phyloP scores from a whole-genome alignment of 2,329 filamentous ascomycete genomes.

The Fonsecaea erecta region DNA sequence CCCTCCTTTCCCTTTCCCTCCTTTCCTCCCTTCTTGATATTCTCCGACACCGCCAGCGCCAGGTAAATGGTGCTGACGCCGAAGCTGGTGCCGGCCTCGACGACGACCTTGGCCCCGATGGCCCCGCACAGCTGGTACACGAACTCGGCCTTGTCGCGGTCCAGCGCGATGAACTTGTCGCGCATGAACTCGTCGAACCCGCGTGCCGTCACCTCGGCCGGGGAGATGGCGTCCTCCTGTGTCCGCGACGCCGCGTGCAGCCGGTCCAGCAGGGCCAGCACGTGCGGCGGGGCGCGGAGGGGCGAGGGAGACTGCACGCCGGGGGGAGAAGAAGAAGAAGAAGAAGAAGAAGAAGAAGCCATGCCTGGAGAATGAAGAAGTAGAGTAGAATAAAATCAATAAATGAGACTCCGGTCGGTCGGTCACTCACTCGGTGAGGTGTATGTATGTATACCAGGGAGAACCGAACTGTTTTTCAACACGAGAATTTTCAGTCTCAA shows the following conservation, averaged over 20 bases:
- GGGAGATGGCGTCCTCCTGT: slow-evolving; percentile 17
- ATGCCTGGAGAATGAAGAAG: too few species aligned
- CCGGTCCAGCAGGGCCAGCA: slow-evolving; percentile 27
- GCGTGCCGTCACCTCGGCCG: not conserved
- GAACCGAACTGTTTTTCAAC: too few species aligned
- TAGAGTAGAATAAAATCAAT: too few species aligned
- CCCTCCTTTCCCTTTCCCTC: slow-evolving; percentile 31
- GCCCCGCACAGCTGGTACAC: slow-evolving; percentile 44
- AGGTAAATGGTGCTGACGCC: slow-evolving; percentile 52
- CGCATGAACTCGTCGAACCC: slow-evolving; percentile 31
- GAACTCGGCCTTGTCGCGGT: slow-evolving; percentile 48
- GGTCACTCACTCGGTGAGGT: too few species aligned
- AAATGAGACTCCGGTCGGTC: too few species aligned
- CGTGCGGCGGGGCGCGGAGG: slow-evolving; percentile 34
- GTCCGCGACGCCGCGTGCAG: slow-evolving; percentile 17
- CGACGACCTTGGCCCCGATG: slow-evolving; percentile 43
- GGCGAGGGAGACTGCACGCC: slow-evolving; percentile 6
- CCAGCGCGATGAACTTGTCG: slow-evolving; percentile 51
- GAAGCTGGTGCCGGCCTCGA: slow-evolving; percentile 51
- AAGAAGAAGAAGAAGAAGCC: too few species aligned
- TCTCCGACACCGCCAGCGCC: slow-evolving; percentile 44
- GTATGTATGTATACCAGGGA: too few species aligned
- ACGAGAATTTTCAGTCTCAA: too few species aligned
- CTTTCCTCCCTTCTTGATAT: slow-evolving; percentile 33
- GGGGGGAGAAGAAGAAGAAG: not conserved